Percentiles rank a stretch among this genome's conserved stretches.
Evolutionary conservation across 2,329 filamentous ascomycete species (phyloP).

Genomic region (Lasiodiplodia sp.): DNA sequence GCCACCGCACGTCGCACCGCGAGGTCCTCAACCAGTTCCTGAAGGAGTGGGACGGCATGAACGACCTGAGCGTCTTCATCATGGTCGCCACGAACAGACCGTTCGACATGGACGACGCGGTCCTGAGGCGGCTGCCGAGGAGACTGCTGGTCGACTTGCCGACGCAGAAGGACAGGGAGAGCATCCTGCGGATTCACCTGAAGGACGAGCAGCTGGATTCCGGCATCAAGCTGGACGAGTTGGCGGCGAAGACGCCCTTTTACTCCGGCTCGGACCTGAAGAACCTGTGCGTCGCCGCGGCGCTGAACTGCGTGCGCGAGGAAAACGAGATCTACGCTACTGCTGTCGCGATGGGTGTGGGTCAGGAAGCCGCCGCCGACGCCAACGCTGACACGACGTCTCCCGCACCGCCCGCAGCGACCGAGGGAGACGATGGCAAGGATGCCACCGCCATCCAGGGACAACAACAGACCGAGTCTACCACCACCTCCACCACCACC

Average conservation of each 20-base stretch:
- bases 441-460: not conserved
- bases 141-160: conserved; percentile 78
- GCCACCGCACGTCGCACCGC: conserved; percentile 74
- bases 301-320: conserved; percentile 79
- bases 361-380: not conserved
- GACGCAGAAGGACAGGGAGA: conserved; percentile 68
- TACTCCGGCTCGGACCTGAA: conserved; percentile 87
- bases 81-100: conserved; percentile 98
- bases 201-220: conserved; percentile 69
- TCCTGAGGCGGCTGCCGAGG: conserved; percentile 77
- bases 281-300: conserved; percentile 80
- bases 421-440: not conserved
- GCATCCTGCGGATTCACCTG: conserved; percentile 76
- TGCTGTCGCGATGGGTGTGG: conserved; percentile 15
- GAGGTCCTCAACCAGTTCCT: conserved; percentile 97
- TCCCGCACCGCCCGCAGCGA: not conserved
- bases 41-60: conserved; percentile 95
- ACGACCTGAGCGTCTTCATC: conserved; percentile 84
- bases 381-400: not conserved
- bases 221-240: conserved; percentile 65
- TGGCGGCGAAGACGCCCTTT: conserved; percentile 73
- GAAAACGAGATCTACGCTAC: conserved; percentile 60
- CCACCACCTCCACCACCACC: not conserved
- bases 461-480: not conserved
- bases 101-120: conserved; percentile 90